Evolutionary conservation across 305 asterid genomes (phyloP), one percentile per base, ranked within the genome.

Genomic region (Stenogyne calaminthoides): DNA sequence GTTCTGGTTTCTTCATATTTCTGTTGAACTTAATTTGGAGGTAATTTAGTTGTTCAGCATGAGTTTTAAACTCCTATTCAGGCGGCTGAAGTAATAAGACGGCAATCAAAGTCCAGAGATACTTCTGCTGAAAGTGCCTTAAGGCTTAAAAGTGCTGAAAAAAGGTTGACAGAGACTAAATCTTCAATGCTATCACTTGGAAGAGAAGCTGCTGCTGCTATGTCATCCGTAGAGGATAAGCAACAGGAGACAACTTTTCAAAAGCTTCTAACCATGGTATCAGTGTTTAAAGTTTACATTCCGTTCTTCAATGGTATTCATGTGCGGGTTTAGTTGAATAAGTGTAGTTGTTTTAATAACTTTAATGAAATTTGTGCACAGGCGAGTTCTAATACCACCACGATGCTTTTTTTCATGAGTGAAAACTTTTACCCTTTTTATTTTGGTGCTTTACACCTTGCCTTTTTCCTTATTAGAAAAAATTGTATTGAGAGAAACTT

Each of bases 41-140:
- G 55, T 34, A 37, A 62, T 73, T 60, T 32, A 49, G 36, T 65
- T 39, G 55, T 70, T 72, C 70, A 57, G 36, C 64, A 63, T 62
- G 14, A 66, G 20, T 63, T 73, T 56, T 37, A 7, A 56, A 71
- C 34, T 54, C 10, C 39, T 58, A 69, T 71, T 27, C 80, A 94
- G 97, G 97, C 93, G 76, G 94, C 97, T 81, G 97, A 91, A 81
- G 97, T 91, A 18, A 86, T 94, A 79, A 85, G 97, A 80, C 86
- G 92, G 15, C 89, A 86, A 83, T 86, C 99, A 67, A 94, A 88
- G 80, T 85, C 83, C 67, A 89, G 87, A 83, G 96, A 94, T 69
- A 78, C 96, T 76, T 87, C 97, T 32, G 78, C 87, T 15, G 97
- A 94, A 82, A 88, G 79, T 72, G 80, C 78, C 64, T 70, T 76